Conservation (phyloP, 108 stramenopile species). For the Skeletonema costatum region DNA sequence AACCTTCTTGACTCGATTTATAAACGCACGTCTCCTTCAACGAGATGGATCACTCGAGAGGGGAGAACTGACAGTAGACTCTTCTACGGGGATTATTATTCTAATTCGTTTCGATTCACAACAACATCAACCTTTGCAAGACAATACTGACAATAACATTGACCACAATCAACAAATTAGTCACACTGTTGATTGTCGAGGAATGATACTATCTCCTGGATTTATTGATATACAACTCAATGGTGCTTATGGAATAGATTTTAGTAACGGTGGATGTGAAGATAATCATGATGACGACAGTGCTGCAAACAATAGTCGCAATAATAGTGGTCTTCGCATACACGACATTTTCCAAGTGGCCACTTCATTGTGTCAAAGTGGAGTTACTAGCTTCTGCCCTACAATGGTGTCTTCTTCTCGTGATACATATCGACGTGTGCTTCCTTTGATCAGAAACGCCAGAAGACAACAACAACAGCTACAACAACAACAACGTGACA, state of each 20-base stretch:
- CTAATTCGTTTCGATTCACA: conserved; percentile 1
- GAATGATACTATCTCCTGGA: conserved; percentile 49
- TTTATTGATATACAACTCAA: conserved; percentile 65
- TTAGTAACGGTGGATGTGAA: conserved; percentile 7
- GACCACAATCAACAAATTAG: neutral
- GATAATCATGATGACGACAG: neutral
- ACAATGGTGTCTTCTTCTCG: conserved; percentile 50
- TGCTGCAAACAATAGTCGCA: neutral
- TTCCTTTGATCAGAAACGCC: conserved; percentile 13
- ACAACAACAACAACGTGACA: neutral
- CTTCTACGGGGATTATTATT: conserved; percentile 20
- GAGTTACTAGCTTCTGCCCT: conserved; percentile 61
- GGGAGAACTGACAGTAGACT: conserved; percentile 26
- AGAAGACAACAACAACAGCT: neutral
- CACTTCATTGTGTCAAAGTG: conserved; percentile 14
- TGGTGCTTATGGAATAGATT: conserved; percentile 59
- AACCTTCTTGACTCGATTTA: conserved; percentile 1
- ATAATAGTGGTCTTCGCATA: neutral
- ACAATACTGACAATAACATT: neutral
- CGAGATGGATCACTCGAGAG: conserved; percentile 25
- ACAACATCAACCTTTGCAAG: neutral
- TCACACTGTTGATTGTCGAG: conserved; percentile 44
- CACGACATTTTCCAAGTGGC: conserved; percentile 32
- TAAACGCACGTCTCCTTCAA: conserved; percentile 37
- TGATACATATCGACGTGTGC: conserved; percentile 24